A percentile compares a stretch with the other conserved stretches of the same genome.
phyloP scores from a whole-genome alignment of 2,329 filamentous ascomycete genomes.

The Fusarium penzigii region DNA sequence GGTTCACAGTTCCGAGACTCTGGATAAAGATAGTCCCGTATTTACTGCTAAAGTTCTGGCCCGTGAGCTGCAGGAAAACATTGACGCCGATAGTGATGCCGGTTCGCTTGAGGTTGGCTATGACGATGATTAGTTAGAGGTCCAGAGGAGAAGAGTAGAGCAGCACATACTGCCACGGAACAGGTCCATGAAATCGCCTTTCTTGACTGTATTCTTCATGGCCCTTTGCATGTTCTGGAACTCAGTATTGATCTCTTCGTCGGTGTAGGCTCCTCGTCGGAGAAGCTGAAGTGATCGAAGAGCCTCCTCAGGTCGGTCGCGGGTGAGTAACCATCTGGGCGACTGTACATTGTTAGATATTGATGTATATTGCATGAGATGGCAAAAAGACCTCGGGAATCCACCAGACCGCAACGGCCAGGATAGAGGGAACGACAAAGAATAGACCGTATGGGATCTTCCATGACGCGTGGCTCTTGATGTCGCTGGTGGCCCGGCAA shows the following conservation, averaged over 20 bases:
- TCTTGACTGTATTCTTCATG: conserved; percentile 25
- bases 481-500: conserved; percentile 31
- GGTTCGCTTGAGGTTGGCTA: conserved; percentile 23
- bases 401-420: conserved; percentile 30
- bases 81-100: conserved; percentile 27
- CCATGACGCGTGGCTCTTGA: conserved; percentile 33
- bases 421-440: conserved; percentile 34
- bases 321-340: conserved; percentile 31
- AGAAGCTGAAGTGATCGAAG: conserved; percentile 21
- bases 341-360: conserved; percentile 4
- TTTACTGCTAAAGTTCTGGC: conserved; percentile 26
- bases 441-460: conserved; percentile 37
- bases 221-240: conserved; percentile 5
- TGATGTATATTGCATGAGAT: neutral
- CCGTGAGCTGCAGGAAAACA: conserved; percentile 32
- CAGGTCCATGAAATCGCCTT: conserved; percentile 22
- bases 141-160: neutral
- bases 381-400: conserved; percentile 19
- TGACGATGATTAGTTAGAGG: neutral
- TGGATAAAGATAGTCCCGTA: conserved; percentile 34
- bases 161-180: conserved; percentile 1
- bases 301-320: conserved; percentile 31
- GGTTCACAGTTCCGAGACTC: conserved; percentile 29
- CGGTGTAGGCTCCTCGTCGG: conserved; percentile 20
- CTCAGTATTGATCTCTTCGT: conserved; percentile 26